Evolutionary conservation across 2,329 filamentous ascomycete species (phyloP).

Genomic region (Botrytis galanthina): DNA sequence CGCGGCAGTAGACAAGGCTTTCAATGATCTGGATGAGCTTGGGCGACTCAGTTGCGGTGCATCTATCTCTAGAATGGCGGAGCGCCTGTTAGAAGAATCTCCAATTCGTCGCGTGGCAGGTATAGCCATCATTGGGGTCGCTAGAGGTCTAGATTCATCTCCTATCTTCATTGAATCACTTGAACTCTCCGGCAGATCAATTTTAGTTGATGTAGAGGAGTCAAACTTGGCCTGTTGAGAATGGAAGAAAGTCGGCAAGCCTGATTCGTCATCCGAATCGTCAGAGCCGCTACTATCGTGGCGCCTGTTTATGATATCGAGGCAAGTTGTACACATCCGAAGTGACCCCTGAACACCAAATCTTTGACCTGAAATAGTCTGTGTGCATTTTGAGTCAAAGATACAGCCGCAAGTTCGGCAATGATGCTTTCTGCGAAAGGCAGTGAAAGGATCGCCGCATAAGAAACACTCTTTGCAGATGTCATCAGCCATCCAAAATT

Average conservation of each 20-base stretch:
- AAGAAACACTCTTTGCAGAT: constrained; percentile 97
- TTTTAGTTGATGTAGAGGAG: constrained; percentile 40
- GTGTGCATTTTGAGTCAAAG: constrained; percentile 94
- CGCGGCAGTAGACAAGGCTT: constrained; percentile 61
- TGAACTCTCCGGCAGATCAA: constrained; percentile 42
- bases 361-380: constrained; percentile 79
- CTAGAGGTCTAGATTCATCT: constrained; percentile 51
- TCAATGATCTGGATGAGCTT: constrained; percentile 87
- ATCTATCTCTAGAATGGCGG: constrained; percentile 87
- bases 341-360: constrained; percentile 85
- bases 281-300: constrained; percentile 86
- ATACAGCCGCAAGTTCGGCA: constrained; percentile 97
- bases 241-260: constrained; percentile 61
- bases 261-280: constrained; percentile 77
- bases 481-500: constrained; percentile 99
- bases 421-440: constrained; percentile 94
- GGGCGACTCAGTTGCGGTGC: constrained; percentile 80
- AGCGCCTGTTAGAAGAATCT: constrained; percentile 78
- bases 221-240: constrained; percentile 50
- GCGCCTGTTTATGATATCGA: constrained; percentile 85
- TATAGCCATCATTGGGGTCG: constrained; percentile 71
- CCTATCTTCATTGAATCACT: constrained; percentile 38
- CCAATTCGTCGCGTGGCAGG: constrained; percentile 63
- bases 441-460: constrained; percentile 86
- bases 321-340: constrained; percentile 88